phyloP scores from a whole-genome alignment of 192 early-diverging fungal species.

The Gaertneriomyces semiglobifer region DNA sequence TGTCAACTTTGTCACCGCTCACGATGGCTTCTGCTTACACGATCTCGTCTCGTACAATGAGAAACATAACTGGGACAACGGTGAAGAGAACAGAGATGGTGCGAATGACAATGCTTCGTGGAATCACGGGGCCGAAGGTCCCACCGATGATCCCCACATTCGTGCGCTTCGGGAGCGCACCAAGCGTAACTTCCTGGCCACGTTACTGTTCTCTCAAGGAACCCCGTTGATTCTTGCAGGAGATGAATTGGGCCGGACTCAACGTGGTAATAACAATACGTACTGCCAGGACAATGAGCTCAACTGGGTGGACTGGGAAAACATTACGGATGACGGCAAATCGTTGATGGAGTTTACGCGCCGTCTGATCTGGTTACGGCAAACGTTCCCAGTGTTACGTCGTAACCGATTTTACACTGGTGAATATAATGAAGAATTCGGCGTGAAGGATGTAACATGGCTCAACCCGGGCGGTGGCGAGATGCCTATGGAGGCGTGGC shows the following conservation, averaged over 20 bases:
- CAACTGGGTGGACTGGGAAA: constrained; percentile 33
- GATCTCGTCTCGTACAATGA: constrained; percentile 30
- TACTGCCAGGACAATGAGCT: constrained; percentile 32
- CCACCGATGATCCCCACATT: constrained; percentile 19
- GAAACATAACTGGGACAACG: constrained; percentile 28
- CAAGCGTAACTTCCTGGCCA: constrained; percentile 28
- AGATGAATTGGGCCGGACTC: constrained; percentile 28
- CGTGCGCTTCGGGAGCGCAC: constrained; percentile 24
- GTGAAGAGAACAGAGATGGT: constrained; percentile 28
- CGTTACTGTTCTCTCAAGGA: constrained; percentile 27
- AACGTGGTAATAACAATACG: constrained; percentile 29
- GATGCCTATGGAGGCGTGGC: constrained; percentile 23
- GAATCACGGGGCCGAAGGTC: constrained; percentile 25
- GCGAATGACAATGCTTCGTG: constrained; percentile 28
- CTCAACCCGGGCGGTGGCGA: constrained; percentile 21
- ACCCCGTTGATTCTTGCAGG: constrained; percentile 25
- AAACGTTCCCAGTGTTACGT: constrained; percentile 27
- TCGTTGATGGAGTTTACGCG: constrained; percentile 24
- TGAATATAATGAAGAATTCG: constrained; percentile 20
- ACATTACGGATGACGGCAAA: constrained; percentile 25
- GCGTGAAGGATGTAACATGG: constrained; percentile 29
- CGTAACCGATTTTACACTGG: constrained; percentile 27
- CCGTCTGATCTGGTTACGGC: constrained; percentile 25
- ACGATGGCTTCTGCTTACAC: constrained; percentile 26
- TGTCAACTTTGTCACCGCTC: constrained; percentile 30